phyloP scores from a whole-genome alignment of 2,329 filamentous ascomycete genomes.

The Colletotrichum musae region DNA sequence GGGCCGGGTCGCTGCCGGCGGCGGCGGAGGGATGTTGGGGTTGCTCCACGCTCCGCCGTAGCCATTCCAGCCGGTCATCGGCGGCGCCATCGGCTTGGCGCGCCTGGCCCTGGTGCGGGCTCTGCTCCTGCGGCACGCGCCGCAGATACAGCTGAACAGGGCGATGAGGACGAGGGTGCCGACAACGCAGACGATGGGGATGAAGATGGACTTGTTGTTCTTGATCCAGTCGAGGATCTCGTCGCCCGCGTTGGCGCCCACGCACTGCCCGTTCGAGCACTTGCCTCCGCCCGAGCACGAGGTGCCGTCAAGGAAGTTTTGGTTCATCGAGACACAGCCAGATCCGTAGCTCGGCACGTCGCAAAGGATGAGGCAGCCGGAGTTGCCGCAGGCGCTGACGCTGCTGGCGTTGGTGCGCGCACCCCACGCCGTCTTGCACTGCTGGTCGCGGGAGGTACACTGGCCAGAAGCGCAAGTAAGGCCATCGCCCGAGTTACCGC shows the following conservation, averaged over 20 bases:
- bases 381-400: constrained; percentile 83
- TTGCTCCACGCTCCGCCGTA: constrained; percentile 40
- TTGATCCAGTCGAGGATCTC: constrained; percentile 84
- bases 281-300: constrained; percentile 83
- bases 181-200: constrained; percentile 80
- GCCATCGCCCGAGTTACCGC: constrained; percentile 73
- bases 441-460: constrained; percentile 91
- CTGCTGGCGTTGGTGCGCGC: constrained; percentile 80
- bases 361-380: constrained; percentile 80
- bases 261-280: constrained; percentile 84
- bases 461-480: constrained; percentile 91
- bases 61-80: constrained; percentile 42
- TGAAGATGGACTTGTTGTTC: constrained; percentile 84
- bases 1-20: constrained; percentile 29
- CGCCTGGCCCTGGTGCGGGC: constrained; percentile 42
- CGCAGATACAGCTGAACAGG: constrained; percentile 74
- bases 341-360: constrained; percentile 76
- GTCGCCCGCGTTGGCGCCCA: constrained; percentile 77
- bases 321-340: constrained; percentile 82
- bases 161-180: constrained; percentile 79
- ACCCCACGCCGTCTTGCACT: constrained; percentile 90
- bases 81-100: constrained; percentile 44
- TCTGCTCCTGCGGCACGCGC: constrained; percentile 51
- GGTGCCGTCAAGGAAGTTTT: constrained; percentile 96
- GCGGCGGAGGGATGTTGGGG: constrained; percentile 31